Percentiles rank a stretch among this genome's conserved stretches.
Evolutionary conservation across 108 stramenopile species (phyloP).

Genomic region (Phaeodactylum tricornutum): DNA sequence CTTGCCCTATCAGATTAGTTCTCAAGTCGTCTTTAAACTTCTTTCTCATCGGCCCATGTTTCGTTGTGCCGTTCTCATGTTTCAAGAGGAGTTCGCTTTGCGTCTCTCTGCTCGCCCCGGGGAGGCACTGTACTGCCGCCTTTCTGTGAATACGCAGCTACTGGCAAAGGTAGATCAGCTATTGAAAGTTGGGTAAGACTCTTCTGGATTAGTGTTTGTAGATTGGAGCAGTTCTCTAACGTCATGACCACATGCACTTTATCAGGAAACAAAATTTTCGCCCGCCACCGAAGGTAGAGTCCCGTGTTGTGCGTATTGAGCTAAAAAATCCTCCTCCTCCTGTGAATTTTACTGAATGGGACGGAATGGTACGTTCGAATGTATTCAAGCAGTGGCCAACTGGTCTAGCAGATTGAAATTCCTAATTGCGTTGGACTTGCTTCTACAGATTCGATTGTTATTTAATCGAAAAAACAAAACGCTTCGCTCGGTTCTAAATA

Average conservation of each 20-base stretch:
- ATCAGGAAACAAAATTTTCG: slow-evolving; percentile 96
- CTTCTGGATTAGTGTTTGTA: too few relatives aligned
- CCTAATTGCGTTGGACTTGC: background rate
- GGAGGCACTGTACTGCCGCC: slow-evolving; percentile 92
- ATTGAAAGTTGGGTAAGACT: slow-evolving; percentile 97
- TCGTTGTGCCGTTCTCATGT: slow-evolving; percentile 99
- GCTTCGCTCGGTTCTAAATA: slow-evolving; percentile 62
- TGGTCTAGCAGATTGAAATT: background rate
- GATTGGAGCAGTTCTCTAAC: too few relatives aligned
- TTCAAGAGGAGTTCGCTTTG: slow-evolving; percentile 96
- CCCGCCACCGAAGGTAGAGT: slow-evolving; percentile 95
- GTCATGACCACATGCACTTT: too few relatives aligned
- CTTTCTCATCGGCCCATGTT: slow-evolving; percentile 92
- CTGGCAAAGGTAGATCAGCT: slow-evolving; percentile 96
- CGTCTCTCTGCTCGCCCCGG: slow-evolving; percentile 90
- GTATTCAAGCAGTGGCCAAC: slow-evolving; percentile 1
- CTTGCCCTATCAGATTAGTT: slow-evolving; percentile 96
- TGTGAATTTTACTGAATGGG: slow-evolving; percentile 99
- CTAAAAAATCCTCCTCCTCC: slow-evolving; percentile 93
- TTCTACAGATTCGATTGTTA: slow-evolving; percentile 49
- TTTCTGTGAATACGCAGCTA: slow-evolving; percentile 97
- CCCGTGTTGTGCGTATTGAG: slow-evolving; percentile 86
- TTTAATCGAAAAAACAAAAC: slow-evolving; percentile 95
- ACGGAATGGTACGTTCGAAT: slow-evolving; percentile 86
- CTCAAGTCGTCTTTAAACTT: slow-evolving; percentile 92